phyloP scores from a whole-genome alignment of 1,139 yeast species.

The Debaryomyces udenii region DNA sequence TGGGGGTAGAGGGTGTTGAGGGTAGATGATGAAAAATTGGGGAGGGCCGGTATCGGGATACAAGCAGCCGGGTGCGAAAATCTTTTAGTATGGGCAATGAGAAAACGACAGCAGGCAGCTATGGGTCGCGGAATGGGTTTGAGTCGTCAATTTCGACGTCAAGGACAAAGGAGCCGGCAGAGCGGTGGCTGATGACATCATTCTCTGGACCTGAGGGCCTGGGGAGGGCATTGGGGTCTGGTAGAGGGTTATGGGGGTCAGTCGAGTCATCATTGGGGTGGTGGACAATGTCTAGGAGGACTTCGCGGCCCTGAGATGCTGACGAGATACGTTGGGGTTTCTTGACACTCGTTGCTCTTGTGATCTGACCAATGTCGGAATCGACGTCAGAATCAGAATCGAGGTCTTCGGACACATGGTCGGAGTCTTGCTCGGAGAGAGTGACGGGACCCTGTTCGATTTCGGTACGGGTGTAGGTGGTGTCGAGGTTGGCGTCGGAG shows the following conservation, averaged over 20 bases:
- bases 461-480: slow-evolving; percentile 4
- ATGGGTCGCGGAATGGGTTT: slow-evolving; percentile 40
- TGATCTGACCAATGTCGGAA: slow-evolving; percentile 51
- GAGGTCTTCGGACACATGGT: slow-evolving; percentile 22
- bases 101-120: background rate
- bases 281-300: slow-evolving; percentile 16
- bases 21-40: background rate
- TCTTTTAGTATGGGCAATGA: too few species aligned
- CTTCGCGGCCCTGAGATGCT: slow-evolving; percentile 18
- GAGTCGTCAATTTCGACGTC: slow-evolving; percentile 38
- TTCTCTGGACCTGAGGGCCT: slow-evolving; percentile 3
- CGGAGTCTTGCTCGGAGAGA: slow-evolving; percentile 17
- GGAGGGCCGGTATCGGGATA: background rate
- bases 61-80: background rate
- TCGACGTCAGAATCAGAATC: slow-evolving; percentile 48
- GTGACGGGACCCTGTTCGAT: background rate
- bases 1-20: too few species aligned
- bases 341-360: slow-evolving; percentile 46
- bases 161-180: slow-evolving; percentile 36
- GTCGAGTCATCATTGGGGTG: too few species aligned
- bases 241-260: slow-evolving; percentile 1
- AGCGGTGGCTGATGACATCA: slow-evolving; percentile 6
- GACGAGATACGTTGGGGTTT: slow-evolving; percentile 14
- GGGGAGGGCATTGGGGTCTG: slow-evolving; percentile 3
- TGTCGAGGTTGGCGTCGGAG: background rate